Evolutionary conservation across 2,329 filamentous ascomycete species (phyloP).

Genomic region (Sporothrix sp.): DNA sequence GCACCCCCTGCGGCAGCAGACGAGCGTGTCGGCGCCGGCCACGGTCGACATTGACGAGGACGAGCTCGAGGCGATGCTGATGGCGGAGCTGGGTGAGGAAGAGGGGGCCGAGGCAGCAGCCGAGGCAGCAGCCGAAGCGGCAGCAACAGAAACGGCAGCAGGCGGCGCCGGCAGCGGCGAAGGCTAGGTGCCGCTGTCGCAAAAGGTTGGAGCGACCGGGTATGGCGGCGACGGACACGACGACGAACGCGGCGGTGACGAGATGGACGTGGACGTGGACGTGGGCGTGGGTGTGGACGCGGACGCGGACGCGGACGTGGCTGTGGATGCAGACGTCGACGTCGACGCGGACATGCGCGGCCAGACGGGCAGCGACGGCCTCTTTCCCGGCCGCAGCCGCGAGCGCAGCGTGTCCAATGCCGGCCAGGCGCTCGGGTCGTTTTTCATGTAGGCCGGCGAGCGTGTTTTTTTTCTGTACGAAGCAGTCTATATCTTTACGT

Average conservation of each 20-base stretch:
- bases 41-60: slow-evolving; percentile 39
- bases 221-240: background rate
- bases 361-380: background rate
- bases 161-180: background rate
- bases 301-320: background rate
- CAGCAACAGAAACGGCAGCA: background rate
- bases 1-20: slow-evolving; percentile 27
- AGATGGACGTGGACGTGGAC: background rate
- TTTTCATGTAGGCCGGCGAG: background rate
- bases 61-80: slow-evolving; percentile 52
- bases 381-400: too few relatives aligned
- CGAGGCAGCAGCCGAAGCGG: background rate
- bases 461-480: background rate
- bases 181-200: slow-evolving; percentile 12
- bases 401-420: background rate
- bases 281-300: background rate
- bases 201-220: background rate
- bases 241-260: too few relatives aligned
- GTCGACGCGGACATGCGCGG: too few relatives aligned
- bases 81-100: slow-evolving; percentile 46
- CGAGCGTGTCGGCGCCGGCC: slow-evolving; percentile 14
- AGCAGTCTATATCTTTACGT: background rate
- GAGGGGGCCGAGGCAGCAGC: slow-evolving; percentile 12
- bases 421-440: slow-evolving; percentile 11
- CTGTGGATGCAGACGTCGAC: too few relatives aligned